These are phyloP conservation scores for Gonium pectorale DNA, from an alignment of 139 green algal species.

Conservation along the genomic window DNA sequence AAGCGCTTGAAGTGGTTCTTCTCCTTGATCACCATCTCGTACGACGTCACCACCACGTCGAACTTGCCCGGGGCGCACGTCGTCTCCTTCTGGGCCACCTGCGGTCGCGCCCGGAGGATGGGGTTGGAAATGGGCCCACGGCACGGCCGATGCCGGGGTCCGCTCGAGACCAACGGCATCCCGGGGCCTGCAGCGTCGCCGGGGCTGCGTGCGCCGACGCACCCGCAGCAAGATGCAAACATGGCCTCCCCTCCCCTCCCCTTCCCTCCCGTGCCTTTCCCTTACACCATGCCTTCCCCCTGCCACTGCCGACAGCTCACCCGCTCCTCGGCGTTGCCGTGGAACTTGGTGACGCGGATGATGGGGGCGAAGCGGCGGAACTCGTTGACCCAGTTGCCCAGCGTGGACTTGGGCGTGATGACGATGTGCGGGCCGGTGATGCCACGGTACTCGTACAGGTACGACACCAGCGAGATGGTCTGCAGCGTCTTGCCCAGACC, in stretches of 20 bases:
- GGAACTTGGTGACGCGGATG: slow-evolving; percentile 94
- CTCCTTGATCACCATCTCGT: slow-evolving; percentile 99
- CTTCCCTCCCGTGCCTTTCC: too few relatives aligned
- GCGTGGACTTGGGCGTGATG: slow-evolving; percentile 97
- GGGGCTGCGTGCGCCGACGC: too few relatives aligned
- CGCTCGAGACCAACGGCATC: too few relatives aligned
- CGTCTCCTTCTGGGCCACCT: slow-evolving; percentile 75
- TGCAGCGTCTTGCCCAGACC: slow-evolving; percentile 99
- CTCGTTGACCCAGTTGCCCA: slow-evolving; percentile 99
- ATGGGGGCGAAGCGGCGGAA: slow-evolving; percentile 94
- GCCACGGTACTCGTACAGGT: slow-evolving; percentile 95
- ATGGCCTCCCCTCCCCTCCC: too few relatives aligned
- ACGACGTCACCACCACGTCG: slow-evolving; percentile 97
- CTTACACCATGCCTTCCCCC: too few relatives aligned
- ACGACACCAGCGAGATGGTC: slow-evolving; percentile 97
- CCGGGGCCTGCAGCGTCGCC: too few relatives aligned
- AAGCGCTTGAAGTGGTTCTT: slow-evolving; percentile 95
- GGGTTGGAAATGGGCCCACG: too few relatives aligned
- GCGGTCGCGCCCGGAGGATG: slow-evolving; percentile 1
- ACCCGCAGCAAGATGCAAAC: too few relatives aligned
- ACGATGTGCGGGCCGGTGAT: slow-evolving; percentile 98
- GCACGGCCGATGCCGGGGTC: too few relatives aligned
- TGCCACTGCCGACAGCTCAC: too few relatives aligned
- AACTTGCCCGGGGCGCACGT: slow-evolving; percentile 82
- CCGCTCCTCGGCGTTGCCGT: slow-evolving; percentile 93